Evolutionary conservation across 2,329 filamentous ascomycete species (phyloP).

Genomic region (Incumbomyces lentus): DNA sequence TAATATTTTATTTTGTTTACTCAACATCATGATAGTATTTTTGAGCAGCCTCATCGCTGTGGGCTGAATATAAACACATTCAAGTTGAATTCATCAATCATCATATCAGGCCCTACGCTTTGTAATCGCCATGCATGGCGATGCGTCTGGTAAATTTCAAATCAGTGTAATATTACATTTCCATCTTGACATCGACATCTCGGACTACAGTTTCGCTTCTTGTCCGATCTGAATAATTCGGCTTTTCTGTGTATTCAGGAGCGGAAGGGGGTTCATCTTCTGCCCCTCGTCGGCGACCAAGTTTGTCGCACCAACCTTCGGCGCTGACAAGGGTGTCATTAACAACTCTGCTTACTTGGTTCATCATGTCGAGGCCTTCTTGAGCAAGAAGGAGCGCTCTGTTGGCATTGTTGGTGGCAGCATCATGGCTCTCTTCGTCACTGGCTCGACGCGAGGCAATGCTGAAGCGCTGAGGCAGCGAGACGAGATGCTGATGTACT

Average conservation of each 20-base stretch:
- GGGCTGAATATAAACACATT: too few species aligned
- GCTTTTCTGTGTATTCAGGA: not conserved
- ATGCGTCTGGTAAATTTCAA: not conserved
- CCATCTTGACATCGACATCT: slow-evolving; percentile 10
- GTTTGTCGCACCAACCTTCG: slow-evolving; percentile 77
- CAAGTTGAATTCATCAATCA: too few species aligned
- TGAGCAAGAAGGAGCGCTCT: slow-evolving; percentile 75
- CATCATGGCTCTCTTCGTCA: slow-evolving; percentile 36
- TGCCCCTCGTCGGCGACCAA: slow-evolving; percentile 44
- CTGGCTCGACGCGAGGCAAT: slow-evolving; percentile 41
- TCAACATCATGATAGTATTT: too few species aligned
- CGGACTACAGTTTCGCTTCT: not conserved
- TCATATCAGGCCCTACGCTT: too few species aligned
- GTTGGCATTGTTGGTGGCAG: slow-evolving; percentile 52
- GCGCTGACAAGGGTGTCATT: slow-evolving; percentile 84
- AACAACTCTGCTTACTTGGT: slow-evolving; percentile 76
- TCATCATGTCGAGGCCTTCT: slow-evolving; percentile 89
- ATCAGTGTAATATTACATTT: slow-evolving; percentile 8
- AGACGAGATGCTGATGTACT: slow-evolving; percentile 73
- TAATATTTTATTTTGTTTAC: too few species aligned
- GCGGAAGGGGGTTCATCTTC: not conserved
- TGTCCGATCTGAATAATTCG: not conserved
- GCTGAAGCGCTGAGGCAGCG: slow-evolving; percentile 72
- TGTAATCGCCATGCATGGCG: too few species aligned
- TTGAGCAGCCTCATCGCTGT: too few species aligned